Evolutionary conservation across 495 filamentous ascomycete genomes (phyloP).

Genomic region (Penicillium longicatenatum): DNA sequence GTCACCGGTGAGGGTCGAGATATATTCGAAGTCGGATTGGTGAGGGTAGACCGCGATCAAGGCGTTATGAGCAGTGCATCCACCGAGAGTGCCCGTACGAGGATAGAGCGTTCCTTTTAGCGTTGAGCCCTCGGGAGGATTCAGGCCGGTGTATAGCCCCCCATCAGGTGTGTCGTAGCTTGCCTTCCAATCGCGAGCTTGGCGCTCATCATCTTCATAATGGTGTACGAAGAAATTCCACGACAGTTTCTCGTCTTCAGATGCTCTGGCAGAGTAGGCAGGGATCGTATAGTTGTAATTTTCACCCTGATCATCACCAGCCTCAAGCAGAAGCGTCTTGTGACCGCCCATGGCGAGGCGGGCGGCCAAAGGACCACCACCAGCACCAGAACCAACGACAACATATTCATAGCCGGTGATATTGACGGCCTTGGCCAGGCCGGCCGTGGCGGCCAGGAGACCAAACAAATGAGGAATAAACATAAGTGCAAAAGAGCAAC

Average conservation of each 20-base stretch:
- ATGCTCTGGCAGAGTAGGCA: conserved; percentile 34
- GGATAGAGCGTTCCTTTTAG: conserved; percentile 48
- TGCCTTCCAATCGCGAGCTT: conserved; percentile 45
- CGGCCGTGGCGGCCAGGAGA: conserved; percentile 17
- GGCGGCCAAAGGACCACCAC: conserved; percentile 63
- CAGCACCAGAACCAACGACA: conserved; percentile 64
- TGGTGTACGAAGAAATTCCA: conserved; percentile 55
- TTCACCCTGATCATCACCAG: conserved; percentile 61
- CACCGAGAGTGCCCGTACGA: conserved; percentile 47
- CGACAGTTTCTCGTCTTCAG: conserved; percentile 35
- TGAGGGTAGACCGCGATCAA: conserved; percentile 42
- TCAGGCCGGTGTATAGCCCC: conserved; percentile 37
- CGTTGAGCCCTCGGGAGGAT: conserved; percentile 40
- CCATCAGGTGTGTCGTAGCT: conserved; percentile 42
- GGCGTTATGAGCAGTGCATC: conserved; percentile 50
- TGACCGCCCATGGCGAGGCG: conserved; percentile 63
- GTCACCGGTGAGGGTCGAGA: conserved; percentile 45
- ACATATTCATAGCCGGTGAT: conserved; percentile 62
- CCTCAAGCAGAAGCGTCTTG: conserved; percentile 62
- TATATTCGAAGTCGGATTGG: conserved; percentile 49
- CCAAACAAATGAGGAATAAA: too few relatives aligned
- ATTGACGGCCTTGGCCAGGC: conserved; percentile 31
- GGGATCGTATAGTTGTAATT: conserved; percentile 38
- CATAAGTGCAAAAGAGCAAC: too few relatives aligned
- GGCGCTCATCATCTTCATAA: conserved; percentile 41